Conservation (phyloP, 805 yeast species). For the Spathaspora sp. region DNA sequence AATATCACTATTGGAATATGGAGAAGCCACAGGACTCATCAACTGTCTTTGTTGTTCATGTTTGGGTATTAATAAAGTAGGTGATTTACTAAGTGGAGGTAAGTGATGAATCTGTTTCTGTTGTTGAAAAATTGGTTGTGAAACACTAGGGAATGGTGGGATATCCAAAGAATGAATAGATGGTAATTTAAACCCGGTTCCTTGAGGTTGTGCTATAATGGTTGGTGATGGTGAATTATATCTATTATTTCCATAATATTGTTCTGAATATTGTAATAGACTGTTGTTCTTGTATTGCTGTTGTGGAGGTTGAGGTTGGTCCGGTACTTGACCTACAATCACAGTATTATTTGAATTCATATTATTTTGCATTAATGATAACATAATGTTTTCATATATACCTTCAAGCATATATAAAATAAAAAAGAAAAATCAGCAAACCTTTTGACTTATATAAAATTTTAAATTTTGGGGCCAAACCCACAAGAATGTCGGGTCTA, state of each 20-base stretch:
- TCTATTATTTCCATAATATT: not conserved
- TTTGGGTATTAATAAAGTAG: constrained; percentile 4
- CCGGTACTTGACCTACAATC: not conserved
- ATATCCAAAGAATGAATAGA: constrained; percentile 32
- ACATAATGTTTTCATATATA: not conserved
- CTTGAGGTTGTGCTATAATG: constrained; percentile 1
- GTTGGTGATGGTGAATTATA: constrained; percentile 1
- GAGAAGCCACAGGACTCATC: constrained; percentile 15
- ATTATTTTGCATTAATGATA: not conserved
- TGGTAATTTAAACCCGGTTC: constrained; percentile 19
- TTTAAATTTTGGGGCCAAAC: not conserved
- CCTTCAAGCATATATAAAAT: not conserved
- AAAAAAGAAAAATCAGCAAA: not conserved
- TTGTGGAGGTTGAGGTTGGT: constrained; percentile 1
- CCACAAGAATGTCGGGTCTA: not conserved
- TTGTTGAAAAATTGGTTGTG: constrained; percentile 1
- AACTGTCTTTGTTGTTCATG: constrained; percentile 3
- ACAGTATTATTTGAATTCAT: not conserved
- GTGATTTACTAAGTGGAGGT: constrained; percentile 5
- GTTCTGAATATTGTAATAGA: constrained; percentile 1
- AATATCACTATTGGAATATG: constrained; percentile 8
- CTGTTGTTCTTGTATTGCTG: constrained; percentile 1
- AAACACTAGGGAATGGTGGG: constrained; percentile 18
- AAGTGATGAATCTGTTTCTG: not conserved
- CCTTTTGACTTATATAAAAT: not conserved